Conservation (phyloP, 768 basidiomycete genomes). For the Lactarius vividus region DNA sequence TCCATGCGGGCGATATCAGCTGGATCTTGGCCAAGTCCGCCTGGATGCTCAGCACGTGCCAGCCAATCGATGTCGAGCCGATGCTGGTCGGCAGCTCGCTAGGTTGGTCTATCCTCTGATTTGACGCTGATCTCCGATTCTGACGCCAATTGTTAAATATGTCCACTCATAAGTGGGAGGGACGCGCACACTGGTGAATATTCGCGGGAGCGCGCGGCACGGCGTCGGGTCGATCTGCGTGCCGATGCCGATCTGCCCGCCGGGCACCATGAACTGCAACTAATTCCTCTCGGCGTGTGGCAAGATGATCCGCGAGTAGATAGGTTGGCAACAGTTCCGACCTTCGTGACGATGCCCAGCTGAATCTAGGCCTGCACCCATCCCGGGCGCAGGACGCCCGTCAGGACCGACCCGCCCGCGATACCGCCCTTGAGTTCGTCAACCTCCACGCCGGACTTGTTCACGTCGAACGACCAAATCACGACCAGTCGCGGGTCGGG, state of each 20-base stretch:
- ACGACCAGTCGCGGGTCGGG: slow-evolving; percentile 93
- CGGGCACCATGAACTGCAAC: slow-evolving; percentile 92
- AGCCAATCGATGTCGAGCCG: slow-evolving; percentile 94
- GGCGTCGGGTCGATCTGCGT: slow-evolving; percentile 95
- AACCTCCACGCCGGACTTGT: slow-evolving; percentile 96
- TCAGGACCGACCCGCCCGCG: slow-evolving; percentile 94
- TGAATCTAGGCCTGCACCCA: no score
- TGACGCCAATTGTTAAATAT: slow-evolving; percentile 34
- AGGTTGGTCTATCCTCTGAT: slow-evolving; percentile 97
- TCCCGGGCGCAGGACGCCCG: slow-evolving; percentile 81
- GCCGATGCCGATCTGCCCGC: slow-evolving; percentile 96
- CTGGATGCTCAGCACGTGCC: slow-evolving; percentile 92
- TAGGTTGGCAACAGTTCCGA: slow-evolving; percentile 87
- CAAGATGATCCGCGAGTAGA: slow-evolving; percentile 87
- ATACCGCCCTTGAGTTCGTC: slow-evolving; percentile 98
- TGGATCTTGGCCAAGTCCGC: slow-evolving; percentile 93
- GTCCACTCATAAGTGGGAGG: slow-evolving; percentile 12
- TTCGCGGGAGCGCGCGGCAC: slow-evolving; percentile 84
- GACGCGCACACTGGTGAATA: slow-evolving; percentile 68
- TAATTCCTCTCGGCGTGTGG: slow-evolving; percentile 94
- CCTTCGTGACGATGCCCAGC: no score
- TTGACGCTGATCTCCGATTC: slow-evolving; percentile 94
- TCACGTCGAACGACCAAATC: slow-evolving; percentile 99
- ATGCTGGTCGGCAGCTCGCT: slow-evolving; percentile 94
- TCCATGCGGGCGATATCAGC: slow-evolving; percentile 91